Evolutionary conservation across 176 grass and related monocot genomes (phyloP).

Genomic region (Phragmites australis): DNA sequence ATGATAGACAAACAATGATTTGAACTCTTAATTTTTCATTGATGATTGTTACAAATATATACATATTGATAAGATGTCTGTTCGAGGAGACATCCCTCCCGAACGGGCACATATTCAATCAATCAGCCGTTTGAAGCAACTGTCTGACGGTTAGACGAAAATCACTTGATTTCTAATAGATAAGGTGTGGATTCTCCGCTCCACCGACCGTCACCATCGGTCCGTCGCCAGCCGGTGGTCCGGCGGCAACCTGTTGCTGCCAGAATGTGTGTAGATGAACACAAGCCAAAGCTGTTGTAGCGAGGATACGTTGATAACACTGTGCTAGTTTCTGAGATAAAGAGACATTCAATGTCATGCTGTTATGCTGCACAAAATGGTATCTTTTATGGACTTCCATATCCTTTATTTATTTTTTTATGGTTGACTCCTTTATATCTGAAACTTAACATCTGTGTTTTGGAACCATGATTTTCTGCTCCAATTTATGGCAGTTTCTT

Average conservation of each 20-base stretch:
- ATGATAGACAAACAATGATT: too few relatives aligned
- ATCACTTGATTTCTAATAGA: background rate
- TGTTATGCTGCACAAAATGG: background rate
- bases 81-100: too few relatives aligned
- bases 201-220: background rate
- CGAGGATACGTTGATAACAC: background rate
- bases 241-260: background rate
- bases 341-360: background rate
- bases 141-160: too few relatives aligned
- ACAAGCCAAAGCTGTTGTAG: background rate
- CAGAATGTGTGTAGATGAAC: background rate
- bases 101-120: too few relatives aligned
- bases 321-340: background rate
- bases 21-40: too few relatives aligned
- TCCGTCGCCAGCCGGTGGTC: background rate
- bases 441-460: too few relatives aligned
- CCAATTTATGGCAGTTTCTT: background rate
- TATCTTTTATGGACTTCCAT: too few relatives aligned
- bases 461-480: background rate
- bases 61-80: too few relatives aligned
- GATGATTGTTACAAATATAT: too few relatives aligned
- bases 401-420: too few relatives aligned
- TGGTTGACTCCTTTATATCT: too few relatives aligned
- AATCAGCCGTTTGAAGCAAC: too few relatives aligned
- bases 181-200: background rate